phyloP scores from a whole-genome alignment of 768 basidiomycete species.

The Tephrocybe sp. region DNA sequence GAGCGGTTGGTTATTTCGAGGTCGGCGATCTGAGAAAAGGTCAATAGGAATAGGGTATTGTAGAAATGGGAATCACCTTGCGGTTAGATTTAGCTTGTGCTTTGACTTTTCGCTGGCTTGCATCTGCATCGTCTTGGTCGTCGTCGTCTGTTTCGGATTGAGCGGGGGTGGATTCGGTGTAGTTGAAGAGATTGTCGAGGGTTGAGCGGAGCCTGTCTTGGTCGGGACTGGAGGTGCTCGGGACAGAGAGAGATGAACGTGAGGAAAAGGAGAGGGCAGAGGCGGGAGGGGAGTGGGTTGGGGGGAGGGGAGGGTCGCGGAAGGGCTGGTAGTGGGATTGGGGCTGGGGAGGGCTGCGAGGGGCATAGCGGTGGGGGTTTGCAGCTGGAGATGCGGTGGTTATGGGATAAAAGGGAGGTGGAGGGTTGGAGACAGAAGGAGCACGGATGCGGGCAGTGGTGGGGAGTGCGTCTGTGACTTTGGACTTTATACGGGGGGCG shows the following conservation, averaged over 20 bases:
- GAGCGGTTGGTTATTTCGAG: conserved; percentile 90
- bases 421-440: conserved; percentile 44
- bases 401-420: conserved; percentile 50
- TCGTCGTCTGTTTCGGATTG: conserved; percentile 37
- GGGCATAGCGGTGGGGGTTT: conserved; percentile 55
- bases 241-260: conserved; percentile 57
- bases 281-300: conserved; percentile 58
- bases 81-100: conserved; percentile 84
- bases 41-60: neutral
- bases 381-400: conserved; percentile 55
- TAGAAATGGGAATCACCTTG: conserved; percentile 51
- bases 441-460: conserved; percentile 32
- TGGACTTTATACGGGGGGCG: conserved; percentile 57
- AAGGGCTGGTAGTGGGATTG: conserved; percentile 33
- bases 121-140: conserved; percentile 22
- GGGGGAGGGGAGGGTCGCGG: conserved; percentile 60
- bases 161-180: conserved; percentile 29
- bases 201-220: conserved; percentile 16
- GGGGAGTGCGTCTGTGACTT: conserved; percentile 54
- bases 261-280: conserved; percentile 80
- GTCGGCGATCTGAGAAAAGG: conserved; percentile 72
- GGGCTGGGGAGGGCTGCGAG: conserved; percentile 32
- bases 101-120: conserved; percentile 54
- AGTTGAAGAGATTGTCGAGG: conserved; percentile 42
- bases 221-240: neutral